Percentiles rank a stretch among this genome's conserved stretches.
phyloP scores from a whole-genome alignment of 2,329 filamentous ascomycete genomes.

The Cordyceps javanica region DNA sequence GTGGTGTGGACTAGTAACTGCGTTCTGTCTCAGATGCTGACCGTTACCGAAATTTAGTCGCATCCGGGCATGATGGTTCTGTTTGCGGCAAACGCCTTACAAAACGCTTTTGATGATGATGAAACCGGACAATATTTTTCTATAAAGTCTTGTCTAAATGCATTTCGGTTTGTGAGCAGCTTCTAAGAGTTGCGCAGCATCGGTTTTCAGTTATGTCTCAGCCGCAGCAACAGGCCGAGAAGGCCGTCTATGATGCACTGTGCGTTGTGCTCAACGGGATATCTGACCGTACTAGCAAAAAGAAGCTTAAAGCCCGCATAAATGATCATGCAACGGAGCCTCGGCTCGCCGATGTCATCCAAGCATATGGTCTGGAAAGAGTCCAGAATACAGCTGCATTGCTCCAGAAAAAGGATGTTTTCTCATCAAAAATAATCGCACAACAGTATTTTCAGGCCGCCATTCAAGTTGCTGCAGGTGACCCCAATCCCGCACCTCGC shows the following conservation, averaged over 20 bases:
- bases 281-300: background rate
- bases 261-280: background rate
- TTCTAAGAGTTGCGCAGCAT: background rate
- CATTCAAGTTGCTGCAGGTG: background rate
- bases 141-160: background rate
- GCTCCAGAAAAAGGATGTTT: background rate
- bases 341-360: background rate
- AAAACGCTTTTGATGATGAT: background rate
- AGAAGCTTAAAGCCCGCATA: background rate
- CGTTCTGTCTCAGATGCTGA: too few relatives aligned
- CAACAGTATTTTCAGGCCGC: background rate
- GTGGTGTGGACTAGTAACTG: too few relatives aligned
- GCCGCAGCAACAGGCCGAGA: background rate
- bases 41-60: too few relatives aligned
- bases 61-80: too few relatives aligned
- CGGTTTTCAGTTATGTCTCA: background rate
- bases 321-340: background rate
- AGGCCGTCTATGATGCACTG: background rate
- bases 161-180: background rate
- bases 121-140: background rate
- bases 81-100: background rate
- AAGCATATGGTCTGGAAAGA: background rate
- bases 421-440: background rate
- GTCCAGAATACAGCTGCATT: background rate
- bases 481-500: background rate